phyloP scores from a whole-genome alignment of 73 alveolate species.

The Paramecium octaurelia region DNA sequence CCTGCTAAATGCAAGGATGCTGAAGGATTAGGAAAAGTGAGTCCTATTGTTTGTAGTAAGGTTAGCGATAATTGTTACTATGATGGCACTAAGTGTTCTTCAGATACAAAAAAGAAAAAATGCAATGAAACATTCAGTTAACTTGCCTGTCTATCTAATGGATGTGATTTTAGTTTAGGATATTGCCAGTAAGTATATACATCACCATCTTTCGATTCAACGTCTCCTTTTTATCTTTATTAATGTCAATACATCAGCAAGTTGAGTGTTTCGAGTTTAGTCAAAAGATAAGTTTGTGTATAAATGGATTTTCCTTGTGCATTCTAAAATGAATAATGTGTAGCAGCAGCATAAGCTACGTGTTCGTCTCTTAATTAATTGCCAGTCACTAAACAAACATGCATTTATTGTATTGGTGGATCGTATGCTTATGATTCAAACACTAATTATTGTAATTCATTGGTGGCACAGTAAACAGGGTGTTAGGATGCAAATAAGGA shows the following conservation, averaged over 20 bases:
- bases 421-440: not conserved
- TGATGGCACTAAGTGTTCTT: not conserved
- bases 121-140: not conserved
- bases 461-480: not conserved
- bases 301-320: conserved; percentile 8
- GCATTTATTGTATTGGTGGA: not conserved
- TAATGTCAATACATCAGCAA: not conserved
- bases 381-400: not conserved
- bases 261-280: not conserved
- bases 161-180: not conserved
- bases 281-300: not conserved
- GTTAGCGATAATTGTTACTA: not conserved
- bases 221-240: not conserved
- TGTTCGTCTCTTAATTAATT: not conserved
- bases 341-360: not conserved
- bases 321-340: not conserved
- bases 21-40: not conserved
- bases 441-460: not conserved
- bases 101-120: not conserved
- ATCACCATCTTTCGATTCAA: not conserved
- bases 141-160: not conserved
- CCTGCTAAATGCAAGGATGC: not conserved
- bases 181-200: not conserved
- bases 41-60: conserved; percentile 15
- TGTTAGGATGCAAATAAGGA: not conserved